These are phyloP conservation scores for Fusarium marasasianum DNA, from an alignment of 2,329 filamentous ascomycete genomes.

Conservation along the genomic window DNA sequence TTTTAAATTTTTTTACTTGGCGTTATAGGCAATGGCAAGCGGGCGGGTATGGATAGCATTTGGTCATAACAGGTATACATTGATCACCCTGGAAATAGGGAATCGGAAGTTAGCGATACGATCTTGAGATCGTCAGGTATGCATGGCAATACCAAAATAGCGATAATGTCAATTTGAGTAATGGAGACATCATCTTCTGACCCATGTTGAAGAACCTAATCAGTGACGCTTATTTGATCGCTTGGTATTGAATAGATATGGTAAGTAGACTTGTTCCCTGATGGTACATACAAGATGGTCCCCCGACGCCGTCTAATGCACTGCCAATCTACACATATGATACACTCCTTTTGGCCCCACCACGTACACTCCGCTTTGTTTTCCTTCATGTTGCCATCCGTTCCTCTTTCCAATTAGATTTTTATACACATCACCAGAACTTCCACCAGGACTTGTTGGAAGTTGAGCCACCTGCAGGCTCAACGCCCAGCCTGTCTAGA, in stretches of 20 bases:
- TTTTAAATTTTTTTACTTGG: slow-evolving; percentile 20
- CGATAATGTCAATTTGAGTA: slow-evolving; percentile 27
- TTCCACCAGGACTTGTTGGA: slow-evolving; percentile 64
- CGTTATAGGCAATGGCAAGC: slow-evolving; percentile 25
- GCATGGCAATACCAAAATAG: slow-evolving; percentile 26
- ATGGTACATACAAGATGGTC: slow-evolving; percentile 49
- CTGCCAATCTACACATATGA: slow-evolving; percentile 56
- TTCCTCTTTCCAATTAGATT: slow-evolving; percentile 34
- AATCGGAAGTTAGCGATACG: slow-evolving; percentile 20
- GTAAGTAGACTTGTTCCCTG: slow-evolving; percentile 45
- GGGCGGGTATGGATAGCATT: slow-evolving; percentile 33
- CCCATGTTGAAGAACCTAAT: neutral
- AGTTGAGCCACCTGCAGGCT: slow-evolving; percentile 40
- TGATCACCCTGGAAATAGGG: slow-evolving; percentile 5
- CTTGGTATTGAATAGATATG: slow-evolving; percentile 42
- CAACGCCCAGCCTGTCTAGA: slow-evolving; percentile 60
- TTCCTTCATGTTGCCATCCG: slow-evolving; percentile 6
- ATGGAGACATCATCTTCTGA: neutral
- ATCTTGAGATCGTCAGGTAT: slow-evolving; percentile 18
- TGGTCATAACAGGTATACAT: slow-evolving; percentile 3
- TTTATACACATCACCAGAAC: slow-evolving; percentile 46
- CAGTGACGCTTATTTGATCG: slow-evolving; percentile 29
- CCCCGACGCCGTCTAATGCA: slow-evolving; percentile 58
- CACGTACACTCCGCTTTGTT: slow-evolving; percentile 32
- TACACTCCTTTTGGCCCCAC: slow-evolving; percentile 47